Evolutionary conservation across 1,139 yeast genomes (phyloP).

Genomic region (Hemisphaericaspora xylofermentans): DNA sequence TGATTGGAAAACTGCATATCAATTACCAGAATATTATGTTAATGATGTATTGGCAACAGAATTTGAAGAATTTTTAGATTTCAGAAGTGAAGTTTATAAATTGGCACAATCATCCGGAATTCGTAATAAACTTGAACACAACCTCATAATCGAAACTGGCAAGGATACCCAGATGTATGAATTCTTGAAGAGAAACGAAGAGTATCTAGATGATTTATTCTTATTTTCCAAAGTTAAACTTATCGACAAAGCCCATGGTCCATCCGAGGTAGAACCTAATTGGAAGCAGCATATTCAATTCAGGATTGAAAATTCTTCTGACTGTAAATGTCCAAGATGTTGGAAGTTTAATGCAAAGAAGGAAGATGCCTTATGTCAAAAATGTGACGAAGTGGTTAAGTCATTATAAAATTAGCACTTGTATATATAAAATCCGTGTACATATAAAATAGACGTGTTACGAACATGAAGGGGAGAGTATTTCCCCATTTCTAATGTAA

Average conservation of each 20-base stretch:
- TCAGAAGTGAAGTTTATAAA: slow-evolving; percentile 51
- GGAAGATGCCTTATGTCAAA: slow-evolving; percentile 58
- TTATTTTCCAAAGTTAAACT: slow-evolving; percentile 60
- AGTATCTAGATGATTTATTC: slow-evolving; percentile 54
- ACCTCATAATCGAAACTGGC: slow-evolving; percentile 36
- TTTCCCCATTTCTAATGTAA: too few relatives aligned
- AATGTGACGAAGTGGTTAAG: slow-evolving; percentile 52
- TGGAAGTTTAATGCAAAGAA: slow-evolving; percentile 71
- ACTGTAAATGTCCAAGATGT: slow-evolving; percentile 83
- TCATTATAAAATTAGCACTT: slow-evolving; percentile 1
- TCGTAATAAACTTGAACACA: slow-evolving; percentile 54
- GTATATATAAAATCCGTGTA: not conserved
- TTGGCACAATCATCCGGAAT: slow-evolving; percentile 15
- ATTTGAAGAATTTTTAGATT: slow-evolving; percentile 41
- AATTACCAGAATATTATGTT: slow-evolving; percentile 26
- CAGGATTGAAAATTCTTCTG: slow-evolving; percentile 14
- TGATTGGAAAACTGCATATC: slow-evolving; percentile 30
- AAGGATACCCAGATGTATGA: slow-evolving; percentile 8
- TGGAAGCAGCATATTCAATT: slow-evolving; percentile 6
- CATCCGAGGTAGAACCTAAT: not conserved
- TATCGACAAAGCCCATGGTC: slow-evolving; percentile 15
- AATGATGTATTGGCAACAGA: slow-evolving; percentile 34
- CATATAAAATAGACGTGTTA: not conserved
- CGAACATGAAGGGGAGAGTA: too few relatives aligned
- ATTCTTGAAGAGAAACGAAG: slow-evolving; percentile 26